A percentile compares a stretch with the other conserved stretches of the same genome.
Evolutionary conservation across 2,329 filamentous ascomycete species (phyloP).

Genomic region (Exophiala dermatitidis): DNA sequence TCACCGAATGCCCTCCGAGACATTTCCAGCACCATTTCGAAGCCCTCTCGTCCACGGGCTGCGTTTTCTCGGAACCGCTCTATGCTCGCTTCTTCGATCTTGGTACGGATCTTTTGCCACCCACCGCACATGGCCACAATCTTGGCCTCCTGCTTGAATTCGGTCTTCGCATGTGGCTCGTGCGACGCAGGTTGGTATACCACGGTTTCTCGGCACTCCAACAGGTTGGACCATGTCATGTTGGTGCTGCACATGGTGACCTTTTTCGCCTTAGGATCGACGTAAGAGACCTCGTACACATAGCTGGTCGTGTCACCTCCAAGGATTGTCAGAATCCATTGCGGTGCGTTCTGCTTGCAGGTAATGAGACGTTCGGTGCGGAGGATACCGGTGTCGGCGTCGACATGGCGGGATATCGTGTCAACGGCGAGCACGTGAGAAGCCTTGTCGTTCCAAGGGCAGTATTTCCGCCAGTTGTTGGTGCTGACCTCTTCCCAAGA

Average conservation of each 20-base stretch:
- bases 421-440: slow-evolving; percentile 94
- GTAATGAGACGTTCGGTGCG: slow-evolving; percentile 62
- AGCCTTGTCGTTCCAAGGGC: slow-evolving; percentile 98
- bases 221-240: slow-evolving; percentile 82
- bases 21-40: slow-evolving; percentile 90
- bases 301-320: slow-evolving; percentile 74
- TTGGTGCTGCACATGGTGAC: slow-evolving; percentile 97
- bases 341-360: slow-evolving; percentile 43
- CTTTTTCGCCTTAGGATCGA: slow-evolving; percentile 72
- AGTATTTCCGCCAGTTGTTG: slow-evolving; percentile 98
- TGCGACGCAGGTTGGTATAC: slow-evolving; percentile 61
- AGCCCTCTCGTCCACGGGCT: slow-evolving; percentile 80
- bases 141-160: slow-evolving; percentile 81
- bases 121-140: slow-evolving; percentile 92
- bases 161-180: slow-evolving; percentile 54
- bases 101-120: slow-evolving; percentile 95
- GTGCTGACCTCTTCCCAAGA: slow-evolving; percentile 98
- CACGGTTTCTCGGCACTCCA: slow-evolving; percentile 89
- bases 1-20: slow-evolving; percentile 85
- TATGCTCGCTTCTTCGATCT: slow-evolving; percentile 86
- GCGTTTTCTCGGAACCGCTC: slow-evolving; percentile 89
- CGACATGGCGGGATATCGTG: slow-evolving; percentile 68
- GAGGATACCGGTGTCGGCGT: slow-evolving; percentile 59
- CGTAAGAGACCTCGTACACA: slow-evolving; percentile 93
- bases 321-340: slow-evolving; percentile 64